Evolutionary conservation across 768 basidiomycete genomes (phyloP), one percentile per base, ranked within the genome.

Genomic region (Collybia mongolica): DNA sequence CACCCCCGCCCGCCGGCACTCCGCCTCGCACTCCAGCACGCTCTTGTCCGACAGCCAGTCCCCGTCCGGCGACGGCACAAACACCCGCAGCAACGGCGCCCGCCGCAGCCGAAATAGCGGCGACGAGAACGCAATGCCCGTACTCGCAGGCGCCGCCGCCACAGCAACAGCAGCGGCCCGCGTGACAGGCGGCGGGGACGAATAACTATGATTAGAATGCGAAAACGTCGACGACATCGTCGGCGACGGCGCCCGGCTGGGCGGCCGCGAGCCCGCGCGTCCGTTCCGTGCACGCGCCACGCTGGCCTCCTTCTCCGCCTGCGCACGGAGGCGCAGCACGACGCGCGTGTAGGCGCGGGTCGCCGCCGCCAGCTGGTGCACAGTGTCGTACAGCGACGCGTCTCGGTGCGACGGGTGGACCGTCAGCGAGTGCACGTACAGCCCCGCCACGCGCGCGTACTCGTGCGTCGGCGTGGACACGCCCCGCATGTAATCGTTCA

Each of bases 21-120:
- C 92, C 1, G 78, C 81, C 65, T 94, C 92, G 62, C 91, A 93
- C 58, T 88, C 86, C 48, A 91, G 59, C 17, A 94, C 83, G 51
- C 88, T 86, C 56, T 80, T 75, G 64, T 93, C 91, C 8, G 86
- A 86, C 40, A 94, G 70, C 91, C 91, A 94, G 55, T 88, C 85
- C 6, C 90, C 90, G 46, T 91, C 90, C 0, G 88, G 88, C 7
- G 87, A 90, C 17, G 90, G 92, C 3, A 94, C 88, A 59, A 92
- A 93, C 29, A 90, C 88, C 18, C 88, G 72, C 54, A 93, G 60
- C 17, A 93, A 70, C 19, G 90, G 89, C 2, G 92, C 90, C 12
- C 90, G 84, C 14, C 84, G 78, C 7, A 76, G 63, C 24, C 82
- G 75, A 73, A 84, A 86, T 45, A 93, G 72, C 6, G 91, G 87